Conservation (phyloP, 208 protist genomes). For the Herpetomonas muscarum region DNA sequence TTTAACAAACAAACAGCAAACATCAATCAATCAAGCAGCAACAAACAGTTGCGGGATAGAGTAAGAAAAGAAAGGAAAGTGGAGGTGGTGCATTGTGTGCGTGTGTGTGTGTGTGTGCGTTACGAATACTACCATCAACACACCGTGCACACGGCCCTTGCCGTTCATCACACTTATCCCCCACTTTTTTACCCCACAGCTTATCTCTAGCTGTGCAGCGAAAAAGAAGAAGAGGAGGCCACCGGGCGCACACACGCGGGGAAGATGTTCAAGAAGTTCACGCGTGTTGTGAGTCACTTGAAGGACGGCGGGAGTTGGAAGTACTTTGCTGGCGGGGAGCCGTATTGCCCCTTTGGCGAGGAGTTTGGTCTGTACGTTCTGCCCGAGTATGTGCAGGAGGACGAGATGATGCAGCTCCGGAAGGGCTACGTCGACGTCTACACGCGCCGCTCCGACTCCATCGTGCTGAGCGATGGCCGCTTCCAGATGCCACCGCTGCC, state of each 20-base stretch:
- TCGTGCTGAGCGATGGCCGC: conserved; percentile 76
- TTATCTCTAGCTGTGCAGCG: conserved; percentile 10
- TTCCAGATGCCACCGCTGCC: conserved; percentile 84
- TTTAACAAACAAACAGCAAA: too few relatives aligned
- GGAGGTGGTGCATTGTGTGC: too few relatives aligned
- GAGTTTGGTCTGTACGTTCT: conserved; percentile 84
- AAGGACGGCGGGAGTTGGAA: conserved; percentile 63
- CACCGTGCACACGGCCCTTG: too few relatives aligned
- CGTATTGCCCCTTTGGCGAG: conserved; percentile 79
- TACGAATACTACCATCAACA: too few relatives aligned
- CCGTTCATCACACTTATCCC: too few relatives aligned
- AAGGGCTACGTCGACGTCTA: conserved; percentile 83
- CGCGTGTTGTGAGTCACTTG: conserved; percentile 45
- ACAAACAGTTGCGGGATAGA: too few relatives aligned
- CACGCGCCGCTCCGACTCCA: conserved; percentile 69
- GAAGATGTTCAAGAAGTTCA: conserved; percentile 25
- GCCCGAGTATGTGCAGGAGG: conserved; percentile 73
- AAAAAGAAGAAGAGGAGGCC: too few relatives aligned
- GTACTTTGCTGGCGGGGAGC: conserved; percentile 66
- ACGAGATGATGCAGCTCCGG: conserved; percentile 58
- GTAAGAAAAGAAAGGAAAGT: too few relatives aligned
- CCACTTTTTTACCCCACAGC: conserved; percentile 1
- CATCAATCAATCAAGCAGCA: too few relatives aligned
- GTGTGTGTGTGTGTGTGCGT: too few relatives aligned
- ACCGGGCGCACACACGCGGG: conserved; percentile 3